phyloP scores from a whole-genome alignment of 2,329 filamentous ascomycete genomes.

The Ophiocordyceps australis region DNA sequence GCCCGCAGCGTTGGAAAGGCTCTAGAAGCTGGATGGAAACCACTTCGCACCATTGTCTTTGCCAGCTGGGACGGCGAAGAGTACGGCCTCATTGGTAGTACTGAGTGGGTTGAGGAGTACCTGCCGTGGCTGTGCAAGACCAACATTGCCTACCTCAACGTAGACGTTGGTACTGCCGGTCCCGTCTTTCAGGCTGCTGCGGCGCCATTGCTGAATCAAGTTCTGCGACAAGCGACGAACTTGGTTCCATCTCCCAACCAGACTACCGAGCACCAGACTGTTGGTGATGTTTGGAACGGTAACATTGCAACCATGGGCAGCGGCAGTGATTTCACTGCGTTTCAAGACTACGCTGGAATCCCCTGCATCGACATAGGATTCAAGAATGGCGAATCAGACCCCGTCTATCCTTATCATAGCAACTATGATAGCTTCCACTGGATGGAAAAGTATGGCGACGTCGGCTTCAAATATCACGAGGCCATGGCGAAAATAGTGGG shows the following conservation, averaged over 20 bases:
- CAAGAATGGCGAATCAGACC: constrained; percentile 17
- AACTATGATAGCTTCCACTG: constrained; percentile 86
- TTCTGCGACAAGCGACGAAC: constrained; percentile 48
- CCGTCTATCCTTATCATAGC: constrained; percentile 69
- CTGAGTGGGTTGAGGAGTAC: constrained; percentile 87
- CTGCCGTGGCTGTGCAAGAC: constrained; percentile 59
- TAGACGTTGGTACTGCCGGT: constrained; percentile 58
- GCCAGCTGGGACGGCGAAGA: constrained; percentile 73
- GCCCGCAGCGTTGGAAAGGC: constrained; percentile 58
- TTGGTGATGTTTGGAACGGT: constrained; percentile 50
- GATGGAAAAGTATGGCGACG: constrained; percentile 71
- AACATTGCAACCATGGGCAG: constrained; percentile 48
- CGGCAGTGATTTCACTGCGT: constrained; percentile 58
- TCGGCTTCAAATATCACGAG: constrained; percentile 45
- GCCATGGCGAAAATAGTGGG: constrained; percentile 49
- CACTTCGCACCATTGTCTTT: constrained; percentile 79
- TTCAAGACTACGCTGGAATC: constrained; percentile 54
- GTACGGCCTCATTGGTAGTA: constrained; percentile 71
- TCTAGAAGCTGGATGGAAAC: constrained; percentile 35
- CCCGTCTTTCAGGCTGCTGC: constrained; percentile 45
- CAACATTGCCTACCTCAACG: constrained; percentile 70
- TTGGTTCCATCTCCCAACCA: constrained; percentile 58
- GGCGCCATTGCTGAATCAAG: constrained; percentile 57
- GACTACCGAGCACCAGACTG: constrained; percentile 50
- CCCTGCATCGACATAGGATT: constrained; percentile 49